Evolutionary conservation across 345 rosid species (phyloP), one percentile per base, ranked within the genome.

Genomic region (Salix arbutifolia): DNA sequence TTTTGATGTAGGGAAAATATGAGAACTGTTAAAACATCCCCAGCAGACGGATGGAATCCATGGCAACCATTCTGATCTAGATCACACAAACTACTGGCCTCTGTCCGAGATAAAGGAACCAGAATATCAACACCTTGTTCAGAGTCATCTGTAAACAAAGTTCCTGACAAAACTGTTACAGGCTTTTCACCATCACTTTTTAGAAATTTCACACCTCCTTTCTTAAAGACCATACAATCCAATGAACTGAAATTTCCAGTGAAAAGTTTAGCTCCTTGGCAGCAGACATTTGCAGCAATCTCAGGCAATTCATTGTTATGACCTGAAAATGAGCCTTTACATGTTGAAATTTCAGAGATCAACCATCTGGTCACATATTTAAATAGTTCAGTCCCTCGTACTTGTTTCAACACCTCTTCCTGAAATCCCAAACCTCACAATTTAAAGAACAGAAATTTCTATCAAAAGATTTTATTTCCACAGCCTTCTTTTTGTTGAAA

Each of bases 1-100:
- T 88, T 84, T 18, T 86, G 85, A 64, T 97, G 97, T 84, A 96
- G 80, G 19, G 99, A 92, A 73, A 96, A 72, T n/a, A 93, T 31
- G 70, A 96, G 96, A 56, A 86, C 90, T 16, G 98, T 91, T 76
- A 96, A 79, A 76, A 88, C 89, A 84, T 92, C 92, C 66, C 83
- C 83, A 60, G 86, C 86, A 10, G 88, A 82, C 6, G 98, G 98
- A 72, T 82, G 83, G 80, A 83, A 77, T 16, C 76, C 80, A 67
- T 66, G 70, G 79, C 83, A 85, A 75, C 67, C 69, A 73, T 68
- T 81, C 28, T 84, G 81, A 79, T 82, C 86, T 76, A 88, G 80
- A 8, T 70, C 82, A 73, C 86, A 76, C 84, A 74, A 38, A 72
- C 77, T 2, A 26, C 72, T 18, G 17, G 17, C 17, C 50, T 77